phyloP scores from a whole-genome alignment of 495 filamentous ascomycete genomes.

The Xylaria venustula region DNA sequence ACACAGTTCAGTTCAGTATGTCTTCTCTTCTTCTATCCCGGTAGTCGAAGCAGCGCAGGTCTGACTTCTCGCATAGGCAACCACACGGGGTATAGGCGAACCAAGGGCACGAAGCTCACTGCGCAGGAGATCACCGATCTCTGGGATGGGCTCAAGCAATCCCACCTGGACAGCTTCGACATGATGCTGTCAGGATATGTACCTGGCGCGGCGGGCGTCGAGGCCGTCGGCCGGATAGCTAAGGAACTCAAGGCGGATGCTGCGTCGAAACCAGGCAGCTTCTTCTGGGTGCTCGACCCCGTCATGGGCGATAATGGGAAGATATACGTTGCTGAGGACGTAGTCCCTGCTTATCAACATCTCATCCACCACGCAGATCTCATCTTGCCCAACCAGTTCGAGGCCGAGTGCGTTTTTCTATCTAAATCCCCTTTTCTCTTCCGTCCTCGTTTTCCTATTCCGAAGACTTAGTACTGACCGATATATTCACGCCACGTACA shows the following conservation, averaged over 20 bases:
- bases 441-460: background rate
- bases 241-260: constrained; percentile 71
- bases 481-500: constrained; percentile 27
- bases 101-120: constrained; percentile 76
- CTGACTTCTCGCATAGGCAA: constrained; percentile 62
- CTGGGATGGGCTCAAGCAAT: constrained; percentile 79
- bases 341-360: constrained; percentile 84
- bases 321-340: constrained; percentile 85
- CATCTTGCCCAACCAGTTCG: constrained; percentile 95
- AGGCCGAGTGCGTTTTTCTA: constrained; percentile 71
- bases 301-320: constrained; percentile 96
- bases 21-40: constrained; percentile 2
- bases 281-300: constrained; percentile 98
- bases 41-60: background rate
- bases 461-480: background rate
- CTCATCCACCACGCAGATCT: constrained; percentile 79
- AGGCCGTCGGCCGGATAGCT: constrained; percentile 80
- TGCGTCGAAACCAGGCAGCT: constrained; percentile 60
- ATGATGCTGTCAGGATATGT: constrained; percentile 93
- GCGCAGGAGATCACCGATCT: constrained; percentile 81
- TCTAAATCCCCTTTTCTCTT: background rate
- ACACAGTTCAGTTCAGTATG: constrained; percentile 92
- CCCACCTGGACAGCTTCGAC: constrained; percentile 79
- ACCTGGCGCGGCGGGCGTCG: constrained; percentile 77
- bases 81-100: constrained; percentile 85